These are phyloP conservation scores for Venturia aucupariae DNA, from an alignment of 2,329 filamentous ascomycete species.

Conservation along the genomic window DNA sequence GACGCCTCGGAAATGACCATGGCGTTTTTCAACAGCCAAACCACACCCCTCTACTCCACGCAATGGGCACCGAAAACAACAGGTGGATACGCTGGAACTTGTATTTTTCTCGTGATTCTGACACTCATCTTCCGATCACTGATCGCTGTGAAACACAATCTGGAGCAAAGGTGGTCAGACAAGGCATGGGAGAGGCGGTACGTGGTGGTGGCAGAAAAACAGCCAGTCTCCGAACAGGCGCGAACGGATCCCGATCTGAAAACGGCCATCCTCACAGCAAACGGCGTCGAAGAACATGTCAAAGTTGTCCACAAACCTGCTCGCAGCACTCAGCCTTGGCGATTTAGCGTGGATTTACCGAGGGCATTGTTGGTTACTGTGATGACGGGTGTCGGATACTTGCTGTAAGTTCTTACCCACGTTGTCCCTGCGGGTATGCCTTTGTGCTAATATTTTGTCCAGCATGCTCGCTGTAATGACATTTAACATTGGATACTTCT, in stretches of 20 bases:
- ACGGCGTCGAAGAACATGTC: constrained; percentile 74
- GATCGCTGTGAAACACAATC: constrained; percentile 55
- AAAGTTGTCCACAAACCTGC: constrained; percentile 56
- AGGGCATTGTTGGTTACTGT: constrained; percentile 62
- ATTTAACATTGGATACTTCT: constrained; percentile 75
- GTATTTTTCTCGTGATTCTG: constrained; percentile 80
- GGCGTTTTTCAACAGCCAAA: constrained; percentile 56
- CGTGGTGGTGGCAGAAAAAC: constrained; percentile 59
- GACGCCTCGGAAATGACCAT: constrained; percentile 37
- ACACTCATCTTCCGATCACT: constrained; percentile 60
- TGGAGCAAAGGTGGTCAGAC: constrained; percentile 61
- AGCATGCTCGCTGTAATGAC: constrained; percentile 94
- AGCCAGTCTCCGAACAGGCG: constrained; percentile 47
- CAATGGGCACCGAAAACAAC: constrained; percentile 63
- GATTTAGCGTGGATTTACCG: constrained; percentile 69
- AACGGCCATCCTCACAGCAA: constrained; percentile 57
- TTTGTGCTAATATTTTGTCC: constrained; percentile 1
- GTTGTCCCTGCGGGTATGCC: background rate
- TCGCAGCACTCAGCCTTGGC: constrained; percentile 57
- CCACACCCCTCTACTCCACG: constrained; percentile 56
- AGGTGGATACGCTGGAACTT: constrained; percentile 76
- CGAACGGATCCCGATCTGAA: constrained; percentile 43
- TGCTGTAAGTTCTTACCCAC: constrained; percentile 60
- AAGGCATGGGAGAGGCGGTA: constrained; percentile 66
- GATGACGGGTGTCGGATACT: constrained; percentile 69